Evolutionary conservation across 2,329 filamentous ascomycete genomes (phyloP), one percentile per base, ranked within the genome.

Genomic region (Emmonsiellopsis sp.): DNA sequence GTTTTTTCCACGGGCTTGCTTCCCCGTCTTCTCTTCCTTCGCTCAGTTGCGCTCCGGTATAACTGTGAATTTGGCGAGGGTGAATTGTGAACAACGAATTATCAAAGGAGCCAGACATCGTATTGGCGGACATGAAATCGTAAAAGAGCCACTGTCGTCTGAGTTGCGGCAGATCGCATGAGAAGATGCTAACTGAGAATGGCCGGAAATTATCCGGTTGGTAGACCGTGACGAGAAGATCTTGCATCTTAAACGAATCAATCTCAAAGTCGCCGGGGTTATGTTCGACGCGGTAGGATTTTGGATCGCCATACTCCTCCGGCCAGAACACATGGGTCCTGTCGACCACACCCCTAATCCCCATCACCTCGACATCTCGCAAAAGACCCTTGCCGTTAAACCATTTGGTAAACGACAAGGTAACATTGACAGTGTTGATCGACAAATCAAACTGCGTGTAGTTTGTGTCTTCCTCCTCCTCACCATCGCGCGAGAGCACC

Each of bases 141-240:
- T 98, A 98, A 69, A 97, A 96, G 0, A 98, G 78, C 87, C 90
- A 98, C 64, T 95, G 92, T 66, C 96, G 97, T 51, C 93, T 83
- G 46, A 98, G 75, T 63, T 93, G 87, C 1, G 93, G 92, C 40
- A 98, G 79, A 65, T 97, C 92, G 69, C 92, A 96, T 6, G 89
- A 93, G 73, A 89, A 98, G 57, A 98, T 94, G 74, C 91, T 96
- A 60, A 95, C 84, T 0, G 90, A 86, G 68, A 95, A 98, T 0
- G 93, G 93, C n/a, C 93, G 82, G 75, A 98, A 97, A 49, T 84
- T 84, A 53, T 83, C 80, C 0, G 93, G 92, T 65, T 98, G 92
- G 66, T 96, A 89, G 47, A 98, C 79, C 0, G 92, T 96, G 32
- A 98, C 81, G 3, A 97, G 76, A 0, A 98, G 75, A 69, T 98